A percentile compares a stretch with the other conserved stretches of the same genome.
Evolutionary conservation across 768 basidiomycete species (phyloP).

Genomic region (Tylopilus subfusipes): DNA sequence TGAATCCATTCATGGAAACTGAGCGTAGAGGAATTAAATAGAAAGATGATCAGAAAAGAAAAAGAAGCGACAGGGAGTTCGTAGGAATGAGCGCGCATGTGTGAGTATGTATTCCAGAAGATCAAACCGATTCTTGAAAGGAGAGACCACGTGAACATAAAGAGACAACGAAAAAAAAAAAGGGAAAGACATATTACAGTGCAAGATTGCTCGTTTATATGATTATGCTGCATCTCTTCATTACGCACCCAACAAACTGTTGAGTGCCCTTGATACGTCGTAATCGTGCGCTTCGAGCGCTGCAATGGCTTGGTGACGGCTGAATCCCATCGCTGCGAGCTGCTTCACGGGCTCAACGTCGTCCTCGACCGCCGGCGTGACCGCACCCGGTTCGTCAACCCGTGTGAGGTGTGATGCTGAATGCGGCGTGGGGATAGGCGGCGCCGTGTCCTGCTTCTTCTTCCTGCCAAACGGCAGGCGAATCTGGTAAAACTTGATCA

Average conservation of each 20-base stretch:
- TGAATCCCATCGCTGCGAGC: constrained; percentile 89
- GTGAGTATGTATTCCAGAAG: constrained; percentile 27
- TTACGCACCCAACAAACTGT: constrained; percentile 56
- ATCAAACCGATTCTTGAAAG: constrained; percentile 17
- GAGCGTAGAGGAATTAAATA: background rate
- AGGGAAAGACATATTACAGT: constrained; percentile 20
- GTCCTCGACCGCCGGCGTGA: constrained; percentile 58
- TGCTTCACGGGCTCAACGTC: constrained; percentile 77
- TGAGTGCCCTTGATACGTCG: constrained; percentile 74
- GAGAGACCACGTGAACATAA: constrained; percentile 12
- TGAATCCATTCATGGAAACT: constrained; percentile 16
- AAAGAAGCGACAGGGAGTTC: background rate
- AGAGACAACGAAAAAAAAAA: background rate
- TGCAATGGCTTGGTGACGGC: constrained; percentile 70
- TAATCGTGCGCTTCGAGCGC: constrained; percentile 85
- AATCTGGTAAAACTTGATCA: constrained; percentile 38
- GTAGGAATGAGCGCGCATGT: constrained; percentile 31
- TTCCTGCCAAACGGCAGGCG: constrained; percentile 77
- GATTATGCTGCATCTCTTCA: constrained; percentile 11
- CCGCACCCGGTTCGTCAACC: constrained; percentile 39
- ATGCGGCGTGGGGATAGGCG: constrained; percentile 38
- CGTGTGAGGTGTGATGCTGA: constrained; percentile 39
- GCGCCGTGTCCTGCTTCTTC: constrained; percentile 58
- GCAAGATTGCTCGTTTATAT: constrained; percentile 20
- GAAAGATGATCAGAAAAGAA: background rate